Base-by-base conservation (phyloP, 2,329 filamentous ascomycete species). In the Lithohypha guttulata region DNA sequence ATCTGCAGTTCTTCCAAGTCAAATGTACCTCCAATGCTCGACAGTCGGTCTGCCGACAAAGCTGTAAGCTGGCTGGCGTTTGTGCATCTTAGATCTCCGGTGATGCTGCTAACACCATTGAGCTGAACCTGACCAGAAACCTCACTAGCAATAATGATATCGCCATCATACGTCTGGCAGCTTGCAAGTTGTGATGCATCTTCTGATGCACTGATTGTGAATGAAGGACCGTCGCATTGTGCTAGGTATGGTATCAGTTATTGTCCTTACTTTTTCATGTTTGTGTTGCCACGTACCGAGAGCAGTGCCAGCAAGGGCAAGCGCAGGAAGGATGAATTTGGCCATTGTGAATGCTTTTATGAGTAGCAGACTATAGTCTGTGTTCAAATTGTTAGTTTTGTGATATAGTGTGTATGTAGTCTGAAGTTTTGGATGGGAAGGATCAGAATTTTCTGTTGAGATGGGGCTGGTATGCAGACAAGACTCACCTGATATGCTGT, bases 111-210 rank as follows among this genome's bases (percentile, higher is more conserved):
- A 10, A 51, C 46, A 35, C 79, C 77, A 53, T 73, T 64, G 48
- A 95, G 61, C 39, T 65, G 61, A 50, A 94, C 69, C 46, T 61
- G 59, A 32, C 72, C 73, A 36, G 69, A 62, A 26, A 77, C 69
- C 36, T 59, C 57, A 25, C 68, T 65, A 45, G 69, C 70, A 49
- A 93, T 70, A 47, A 74, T 69, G 45, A 94, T 67, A 58, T 73
- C 70, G 54, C 81, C 85, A 36, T 73, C 64, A 57, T 84, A 71
- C 41, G 73, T 81, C n/a, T 63, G 58, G 73, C 87, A 94, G 47
- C 57, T 54, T 39, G 71, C 59, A 44, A 89, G 64, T 42, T 73
- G 77, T 56, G 83, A 71, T 51, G 75, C 73, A 59, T 64, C 65
- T 59, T 68, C 59, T 70, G 65, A 85, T 69, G 50, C 73, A 77